Evolutionary conservation across 1,284 basidiomycete genomes (phyloP), one percentile per base, ranked within the genome.

Genomic region (Rhodotorula sp.): DNA sequence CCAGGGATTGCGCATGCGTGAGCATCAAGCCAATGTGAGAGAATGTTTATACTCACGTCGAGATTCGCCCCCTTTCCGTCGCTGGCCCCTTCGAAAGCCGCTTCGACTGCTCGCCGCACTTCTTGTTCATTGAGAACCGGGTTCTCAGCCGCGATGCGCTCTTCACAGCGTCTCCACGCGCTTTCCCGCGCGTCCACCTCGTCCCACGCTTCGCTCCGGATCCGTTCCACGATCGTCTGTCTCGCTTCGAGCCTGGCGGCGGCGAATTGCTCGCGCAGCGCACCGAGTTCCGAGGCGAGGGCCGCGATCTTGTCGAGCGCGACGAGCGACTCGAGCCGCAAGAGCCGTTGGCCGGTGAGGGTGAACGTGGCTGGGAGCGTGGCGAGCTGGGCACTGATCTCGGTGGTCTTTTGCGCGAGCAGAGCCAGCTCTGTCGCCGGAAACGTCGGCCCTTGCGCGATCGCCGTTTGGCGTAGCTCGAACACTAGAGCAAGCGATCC

Each of bases 91-190:
- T 39, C 34, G 16, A 70, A 64, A 20, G 72, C 69, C 31, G 51
- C 29, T 29, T 43, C 46, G 2, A 70, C 60, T 1, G 60, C 59
- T 20, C 58, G 43, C 15, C 29, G 57, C 15, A 70, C 63, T 14
- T 29, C 62, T 3, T 65, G 60, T 26, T 64, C 59, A 8, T 57
- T 63, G 4, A 70, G 3, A 15, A 21, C 60, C 1, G 51, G 12
- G 26, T 73, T 73, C 72, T 73, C 72, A 26, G 21, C 59, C 57
- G 63, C 34, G 26, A 73, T 61, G 7, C 65, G 43, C 56, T 69
- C 72, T 39, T 73, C 65, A 2, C 67, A 16, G 43, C 72, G 59
- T 56, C 66, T 39, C 29, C n/a, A 47, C 29, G 68, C 57, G 20
- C 59, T 62, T 51, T 70, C 68, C 34, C 65, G 34, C 59, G 65